Evolutionary conservation across 768 basidiomycete genomes (phyloP), one percentile per base, ranked within the genome.

Genomic region (Boletus fagicola): DNA sequence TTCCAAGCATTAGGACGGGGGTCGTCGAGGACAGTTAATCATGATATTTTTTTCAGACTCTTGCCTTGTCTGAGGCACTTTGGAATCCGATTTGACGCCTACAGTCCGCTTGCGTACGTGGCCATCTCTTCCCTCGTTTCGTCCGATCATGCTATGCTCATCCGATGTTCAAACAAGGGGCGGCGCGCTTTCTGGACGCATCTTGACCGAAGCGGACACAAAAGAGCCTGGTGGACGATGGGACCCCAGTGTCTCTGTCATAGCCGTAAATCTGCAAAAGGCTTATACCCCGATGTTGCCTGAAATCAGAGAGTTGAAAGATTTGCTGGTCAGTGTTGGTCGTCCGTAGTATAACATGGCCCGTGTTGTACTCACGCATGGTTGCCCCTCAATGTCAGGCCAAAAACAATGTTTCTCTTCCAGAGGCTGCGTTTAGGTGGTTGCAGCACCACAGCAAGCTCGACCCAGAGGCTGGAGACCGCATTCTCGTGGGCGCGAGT

Each of bases 21-120:
- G 2, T 2, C 5, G 5, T 16, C 31, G 5, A 28, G 22, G 22
- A 36, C 8, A 26, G 4, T 5, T 24, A 7, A 13, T 36, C n/a
- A 26, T 31, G 51, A 49, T 20, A 15, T 31, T 38, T 16, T 7
- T 24, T 30, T 26, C 31, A 63, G 67, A 38, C 70, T 79, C 15
- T 72, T 80, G 59, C 76, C 80, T 8, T 76, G 77, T 63, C 63
- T 80, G 18, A 67, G 76, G 42, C 73, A 75, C 62, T 75, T 69
- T 55, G 74, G 74, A 38, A 73, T 78, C 50, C 65, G 72, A 30
- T 78, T 79, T 62, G 75, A 76, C 54, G 77, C 57, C 3, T 62
- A 52, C 44, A 67, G 65, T n/a, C 63, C 65, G 24, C 54, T 66
- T 22, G 62, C 62, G 65, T 66, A 26, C 16, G 58, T 58, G 35